A percentile compares a stretch with the other conserved stretches of the same genome.
Conservation (phyloP, 2,329 filamentous ascomycete species). For the Ceratocystis lukuohia region DNA sequence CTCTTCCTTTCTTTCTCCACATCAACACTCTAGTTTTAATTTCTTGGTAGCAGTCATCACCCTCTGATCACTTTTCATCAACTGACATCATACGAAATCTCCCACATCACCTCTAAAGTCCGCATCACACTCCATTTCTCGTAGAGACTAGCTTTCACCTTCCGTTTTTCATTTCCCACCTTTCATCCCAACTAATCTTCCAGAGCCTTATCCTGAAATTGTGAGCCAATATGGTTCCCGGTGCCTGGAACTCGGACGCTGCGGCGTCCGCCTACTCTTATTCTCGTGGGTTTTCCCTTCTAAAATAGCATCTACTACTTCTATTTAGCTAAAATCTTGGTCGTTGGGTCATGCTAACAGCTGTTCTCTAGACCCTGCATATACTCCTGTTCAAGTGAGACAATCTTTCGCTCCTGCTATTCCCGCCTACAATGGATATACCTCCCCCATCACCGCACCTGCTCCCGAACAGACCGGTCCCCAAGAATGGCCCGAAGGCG, state of each 20-base stretch:
- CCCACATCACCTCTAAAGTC: background rate
- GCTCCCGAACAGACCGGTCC: conserved; percentile 24
- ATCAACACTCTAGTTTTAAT: background rate
- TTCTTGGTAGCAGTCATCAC: background rate
- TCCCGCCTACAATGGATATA: conserved; percentile 26
- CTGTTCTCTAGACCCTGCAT: conserved; percentile 36
- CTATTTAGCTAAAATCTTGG: background rate
- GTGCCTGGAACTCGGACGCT: conserved; percentile 10
- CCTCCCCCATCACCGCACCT: conserved; percentile 23
- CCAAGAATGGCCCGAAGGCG: conserved; percentile 68
- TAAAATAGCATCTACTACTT: background rate
- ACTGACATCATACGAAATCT: background rate
- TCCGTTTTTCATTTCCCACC: background rate
- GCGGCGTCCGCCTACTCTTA: conserved; percentile 9
- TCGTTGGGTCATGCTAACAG: background rate
- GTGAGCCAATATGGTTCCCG: conserved; percentile 23
- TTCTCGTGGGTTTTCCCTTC: conserved; percentile 8
- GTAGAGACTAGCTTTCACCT: background rate
- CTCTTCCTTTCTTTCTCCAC: conserved; percentile 5
- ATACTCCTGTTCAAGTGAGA: conserved; percentile 48
- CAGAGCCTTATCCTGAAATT: conserved; percentile 5
- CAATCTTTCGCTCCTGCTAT: conserved; percentile 40
- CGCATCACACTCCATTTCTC: background rate
- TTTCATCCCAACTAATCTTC: conserved; percentile 14
- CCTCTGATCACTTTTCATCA: background rate